A percentile compares a stretch with the other conserved stretches of the same genome.
These are phyloP conservation scores for Stentor coeruleus DNA, from an alignment of 73 alveolate species.

Conservation along the genomic window DNA sequence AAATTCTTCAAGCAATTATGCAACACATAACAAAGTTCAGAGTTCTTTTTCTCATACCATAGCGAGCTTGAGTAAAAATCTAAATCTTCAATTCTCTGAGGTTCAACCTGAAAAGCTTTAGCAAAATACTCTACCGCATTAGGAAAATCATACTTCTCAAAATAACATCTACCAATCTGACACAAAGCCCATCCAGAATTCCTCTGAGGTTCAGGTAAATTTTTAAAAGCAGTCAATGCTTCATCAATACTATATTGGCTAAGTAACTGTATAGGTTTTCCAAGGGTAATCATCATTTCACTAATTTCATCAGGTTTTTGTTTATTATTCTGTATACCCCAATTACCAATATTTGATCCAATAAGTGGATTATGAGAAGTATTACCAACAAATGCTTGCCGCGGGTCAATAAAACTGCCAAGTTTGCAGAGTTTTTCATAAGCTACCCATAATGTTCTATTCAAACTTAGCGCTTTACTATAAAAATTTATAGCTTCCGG, in stretches of 20 bases:
- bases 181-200: slow-evolving; percentile 18
- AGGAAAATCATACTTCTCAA: slow-evolving; percentile 18
- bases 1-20: slow-evolving; percentile 69
- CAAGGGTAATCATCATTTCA: not conserved
- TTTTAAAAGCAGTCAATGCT: not conserved
- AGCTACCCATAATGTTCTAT: slow-evolving; percentile 87
- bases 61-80: slow-evolving; percentile 6
- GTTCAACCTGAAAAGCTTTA: not conserved
- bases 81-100: slow-evolving; percentile 17
- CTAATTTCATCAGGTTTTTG: not conserved
- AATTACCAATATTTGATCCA: slow-evolving; percentile 12
- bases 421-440: slow-evolving; percentile 72
- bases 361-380: not conserved
- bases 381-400: not conserved
- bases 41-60: slow-evolving; percentile 17
- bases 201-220: slow-evolving; percentile 3
- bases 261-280: not conserved
- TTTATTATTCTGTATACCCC: not conserved
- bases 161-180: slow-evolving; percentile 21
- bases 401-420: not conserved
- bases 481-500: slow-evolving; percentile 76
- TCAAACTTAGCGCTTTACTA: slow-evolving; percentile 60
- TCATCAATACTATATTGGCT: slow-evolving; percentile 13
- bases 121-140: slow-evolving; percentile 1
- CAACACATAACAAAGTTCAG: not conserved